These are phyloP conservation scores for Monilinia aucupariae DNA, from an alignment of 2,329 filamentous ascomycete genomes.

Conservation along the genomic window DNA sequence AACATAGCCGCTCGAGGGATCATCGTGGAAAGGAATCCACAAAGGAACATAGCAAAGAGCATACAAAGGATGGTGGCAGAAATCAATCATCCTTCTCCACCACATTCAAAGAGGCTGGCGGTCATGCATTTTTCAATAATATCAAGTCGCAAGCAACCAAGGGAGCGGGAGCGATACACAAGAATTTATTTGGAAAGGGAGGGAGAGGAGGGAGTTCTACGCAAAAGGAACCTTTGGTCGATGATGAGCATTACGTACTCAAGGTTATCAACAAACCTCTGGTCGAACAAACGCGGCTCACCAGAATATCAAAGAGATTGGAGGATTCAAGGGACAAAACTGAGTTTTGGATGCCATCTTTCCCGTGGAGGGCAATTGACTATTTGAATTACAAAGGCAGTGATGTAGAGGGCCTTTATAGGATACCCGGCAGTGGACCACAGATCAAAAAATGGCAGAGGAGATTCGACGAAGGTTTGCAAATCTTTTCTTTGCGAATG, in stretches of 20 bases:
- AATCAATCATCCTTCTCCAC: slow-evolving; percentile 39
- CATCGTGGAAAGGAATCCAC: slow-evolving; percentile 33
- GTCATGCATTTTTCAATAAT: slow-evolving; percentile 63
- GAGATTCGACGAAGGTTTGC: slow-evolving; percentile 75
- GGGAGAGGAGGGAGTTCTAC: slow-evolving; percentile 63
- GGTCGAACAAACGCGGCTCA: slow-evolving; percentile 82
- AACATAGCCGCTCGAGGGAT: slow-evolving; percentile 41
- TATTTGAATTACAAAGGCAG: slow-evolving; percentile 93
- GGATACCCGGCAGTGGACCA: slow-evolving; percentile 82
- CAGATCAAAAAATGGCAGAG: slow-evolving; percentile 93
- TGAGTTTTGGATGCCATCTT: slow-evolving; percentile 96
- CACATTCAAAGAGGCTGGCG: slow-evolving; percentile 54
- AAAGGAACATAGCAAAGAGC: slow-evolving; percentile 30
- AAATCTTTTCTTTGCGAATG: neutral
- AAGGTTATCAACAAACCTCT: slow-evolving; percentile 82
- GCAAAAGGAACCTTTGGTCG: slow-evolving; percentile 60
- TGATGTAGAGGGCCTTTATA: slow-evolving; percentile 88
- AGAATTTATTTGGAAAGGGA: slow-evolving; percentile 76
- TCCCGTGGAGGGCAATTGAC: slow-evolving; percentile 93
- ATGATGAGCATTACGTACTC: slow-evolving; percentile 77
- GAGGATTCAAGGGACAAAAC: slow-evolving; percentile 91
- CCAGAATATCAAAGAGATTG: slow-evolving; percentile 82
- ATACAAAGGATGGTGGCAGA: slow-evolving; percentile 19
- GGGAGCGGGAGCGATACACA: slow-evolving; percentile 75
- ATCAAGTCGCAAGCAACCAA: slow-evolving; percentile 67